These are phyloP conservation scores for Boletus coccyginus DNA, from an alignment of 768 basidiomycete genomes.

Conservation along the genomic window DNA sequence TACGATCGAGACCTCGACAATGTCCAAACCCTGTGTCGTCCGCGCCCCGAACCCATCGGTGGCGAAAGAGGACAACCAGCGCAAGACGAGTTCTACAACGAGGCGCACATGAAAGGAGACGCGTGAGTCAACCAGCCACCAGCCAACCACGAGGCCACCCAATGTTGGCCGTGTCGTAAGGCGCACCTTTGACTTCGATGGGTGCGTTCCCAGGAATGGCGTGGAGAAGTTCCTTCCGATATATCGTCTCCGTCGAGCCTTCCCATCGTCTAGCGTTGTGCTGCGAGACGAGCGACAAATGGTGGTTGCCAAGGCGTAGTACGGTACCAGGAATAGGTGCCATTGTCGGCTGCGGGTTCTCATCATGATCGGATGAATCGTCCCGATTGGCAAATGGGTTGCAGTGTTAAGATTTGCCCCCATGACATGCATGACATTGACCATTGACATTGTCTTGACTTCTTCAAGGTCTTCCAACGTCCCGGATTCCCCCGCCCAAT, in stretches of 20 bases:
- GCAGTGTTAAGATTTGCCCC: background rate
- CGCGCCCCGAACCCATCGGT: slow-evolving; percentile 20
- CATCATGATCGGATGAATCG: background rate
- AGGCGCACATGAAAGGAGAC: background rate
- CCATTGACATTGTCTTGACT: too few species aligned
- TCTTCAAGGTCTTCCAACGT: too few species aligned
- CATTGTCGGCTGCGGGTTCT: background rate
- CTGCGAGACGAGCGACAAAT: background rate
- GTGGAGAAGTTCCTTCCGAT: background rate
- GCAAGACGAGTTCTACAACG: slow-evolving; percentile 33
- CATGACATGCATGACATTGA: too few species aligned
- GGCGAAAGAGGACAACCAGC: slow-evolving; percentile 37
- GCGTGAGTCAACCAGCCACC: background rate
- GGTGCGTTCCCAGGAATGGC: slow-evolving; percentile 22
- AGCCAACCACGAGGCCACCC: background rate
- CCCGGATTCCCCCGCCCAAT: too few species aligned
- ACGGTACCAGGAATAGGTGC: background rate
- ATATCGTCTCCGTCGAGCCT: background rate
- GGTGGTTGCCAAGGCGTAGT: background rate
- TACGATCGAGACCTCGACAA: slow-evolving; percentile 40
- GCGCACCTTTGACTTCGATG: slow-evolving; percentile 19
- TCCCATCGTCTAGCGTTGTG: background rate
- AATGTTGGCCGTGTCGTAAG: background rate
- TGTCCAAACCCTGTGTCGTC: slow-evolving; percentile 10
- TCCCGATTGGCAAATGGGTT: background rate